A percentile compares a stretch with the other conserved stretches of the same genome.
Evolutionary conservation across 2,329 filamentous ascomycete species (phyloP).

Genomic region (Geosmithia flava): DNA sequence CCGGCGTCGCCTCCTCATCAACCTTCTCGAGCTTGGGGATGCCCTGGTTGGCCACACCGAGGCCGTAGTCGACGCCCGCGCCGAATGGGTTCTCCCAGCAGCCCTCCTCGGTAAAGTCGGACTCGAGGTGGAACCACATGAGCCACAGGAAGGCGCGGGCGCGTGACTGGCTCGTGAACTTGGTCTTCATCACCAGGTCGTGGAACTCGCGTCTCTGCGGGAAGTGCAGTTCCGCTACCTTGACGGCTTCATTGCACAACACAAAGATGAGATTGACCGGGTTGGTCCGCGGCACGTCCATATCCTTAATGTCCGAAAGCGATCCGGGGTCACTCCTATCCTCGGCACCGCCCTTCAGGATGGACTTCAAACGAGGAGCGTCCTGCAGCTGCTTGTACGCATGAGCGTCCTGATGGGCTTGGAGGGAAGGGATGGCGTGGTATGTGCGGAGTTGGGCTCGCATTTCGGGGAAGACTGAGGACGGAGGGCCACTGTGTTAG

Average conservation of each 20-base stretch:
- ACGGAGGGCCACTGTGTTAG: slow-evolving; percentile 22
- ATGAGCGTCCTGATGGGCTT: slow-evolving; percentile 87
- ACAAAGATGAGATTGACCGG: slow-evolving; percentile 96
- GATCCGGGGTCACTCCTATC: slow-evolving; percentile 75
- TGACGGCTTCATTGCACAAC: slow-evolving; percentile 77
- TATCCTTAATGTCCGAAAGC: slow-evolving; percentile 66
- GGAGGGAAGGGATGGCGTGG: slow-evolving; percentile 91
- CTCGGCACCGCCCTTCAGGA: slow-evolving; percentile 91
- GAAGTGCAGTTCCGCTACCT: slow-evolving; percentile 89
- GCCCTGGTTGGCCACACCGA: slow-evolving; percentile 54
- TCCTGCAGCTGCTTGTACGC: slow-evolving; percentile 98
- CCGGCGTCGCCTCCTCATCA: slow-evolving; percentile 34
- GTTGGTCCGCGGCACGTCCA: slow-evolving; percentile 64
- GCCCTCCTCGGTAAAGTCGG: slow-evolving; percentile 80
- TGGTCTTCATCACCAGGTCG: slow-evolving; percentile 86
- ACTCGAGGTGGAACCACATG: slow-evolving; percentile 98
- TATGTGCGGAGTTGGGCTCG: slow-evolving; percentile 94
- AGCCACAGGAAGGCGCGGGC: slow-evolving; percentile 90
- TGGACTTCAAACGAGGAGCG: slow-evolving; percentile 89
- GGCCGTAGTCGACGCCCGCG: slow-evolving; percentile 49
- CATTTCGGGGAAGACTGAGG: slow-evolving; percentile 96
- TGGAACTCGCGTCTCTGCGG: slow-evolving; percentile 80
- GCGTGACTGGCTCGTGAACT: slow-evolving; percentile 68
- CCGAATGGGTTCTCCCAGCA: slow-evolving; percentile 89
- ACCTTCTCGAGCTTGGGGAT: slow-evolving; percentile 54